Evolutionary conservation across 352 stramenopile genomes (phyloP).

Genomic region (Phytophthora crassamura): DNA sequence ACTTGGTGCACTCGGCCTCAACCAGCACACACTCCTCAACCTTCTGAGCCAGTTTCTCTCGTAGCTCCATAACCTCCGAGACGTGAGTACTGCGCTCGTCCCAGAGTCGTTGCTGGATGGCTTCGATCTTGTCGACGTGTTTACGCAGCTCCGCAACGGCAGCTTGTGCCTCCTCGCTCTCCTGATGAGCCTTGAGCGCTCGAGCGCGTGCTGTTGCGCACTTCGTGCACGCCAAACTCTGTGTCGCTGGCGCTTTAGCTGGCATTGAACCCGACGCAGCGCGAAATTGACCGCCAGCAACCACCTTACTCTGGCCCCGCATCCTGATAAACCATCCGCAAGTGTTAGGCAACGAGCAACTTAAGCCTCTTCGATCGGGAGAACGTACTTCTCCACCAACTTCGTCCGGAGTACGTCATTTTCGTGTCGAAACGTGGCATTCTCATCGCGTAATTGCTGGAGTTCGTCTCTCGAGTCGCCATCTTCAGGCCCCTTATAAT

Average conservation of each 20-base stretch:
- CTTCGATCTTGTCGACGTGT: slow-evolving; percentile 40
- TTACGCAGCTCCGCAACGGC: slow-evolving; percentile 28
- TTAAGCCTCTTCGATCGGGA: background rate
- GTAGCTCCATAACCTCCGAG: slow-evolving; percentile 33
- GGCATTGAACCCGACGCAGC: slow-evolving; percentile 14
- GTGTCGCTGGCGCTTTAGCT: background rate
- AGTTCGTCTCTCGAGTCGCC: slow-evolving; percentile 18
- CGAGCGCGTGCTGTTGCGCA: slow-evolving; percentile 27
- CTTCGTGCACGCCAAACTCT: slow-evolving; percentile 17
- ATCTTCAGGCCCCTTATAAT: slow-evolving; percentile 1
- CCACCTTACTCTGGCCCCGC: slow-evolving; percentile 44
- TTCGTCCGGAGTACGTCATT: slow-evolving; percentile 37
- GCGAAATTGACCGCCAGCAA: slow-evolving; percentile 49
- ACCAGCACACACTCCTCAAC: slow-evolving; percentile 24
- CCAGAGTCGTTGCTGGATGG: slow-evolving; percentile 39
- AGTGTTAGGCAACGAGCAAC: background rate
- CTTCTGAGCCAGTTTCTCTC: slow-evolving; percentile 21
- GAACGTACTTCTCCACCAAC: slow-evolving; percentile 44
- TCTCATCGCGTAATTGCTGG: slow-evolving; percentile 30
- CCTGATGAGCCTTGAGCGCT: slow-evolving; percentile 26
- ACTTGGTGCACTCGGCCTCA: slow-evolving; percentile 12
- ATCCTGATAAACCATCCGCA: slow-evolving; percentile 28
- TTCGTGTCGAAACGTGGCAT: slow-evolving; percentile 35
- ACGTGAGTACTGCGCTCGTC: slow-evolving; percentile 29
- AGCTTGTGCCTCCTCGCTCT: slow-evolving; percentile 19